Conservation (phyloP, 495 filamentous ascomycete genomes). For the Neurospora tetrasperma region DNA sequence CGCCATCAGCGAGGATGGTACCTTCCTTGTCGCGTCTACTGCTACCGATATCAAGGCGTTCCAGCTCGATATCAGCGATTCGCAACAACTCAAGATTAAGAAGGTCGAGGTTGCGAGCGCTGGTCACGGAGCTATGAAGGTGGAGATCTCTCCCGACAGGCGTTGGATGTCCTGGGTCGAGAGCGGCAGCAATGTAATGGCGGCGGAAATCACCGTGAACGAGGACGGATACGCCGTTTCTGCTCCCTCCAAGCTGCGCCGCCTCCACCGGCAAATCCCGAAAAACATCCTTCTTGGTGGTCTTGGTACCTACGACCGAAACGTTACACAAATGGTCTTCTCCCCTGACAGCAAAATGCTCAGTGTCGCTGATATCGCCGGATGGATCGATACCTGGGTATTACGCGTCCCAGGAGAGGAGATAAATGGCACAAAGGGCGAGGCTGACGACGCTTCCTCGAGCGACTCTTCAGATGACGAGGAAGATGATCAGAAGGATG, state of each 20-base stretch:
- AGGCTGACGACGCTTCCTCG: slow-evolving; percentile 16
- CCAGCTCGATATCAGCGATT: slow-evolving; percentile 37
- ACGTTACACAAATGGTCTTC: slow-evolving; percentile 65
- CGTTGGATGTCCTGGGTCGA: slow-evolving; percentile 71
- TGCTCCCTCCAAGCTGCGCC: slow-evolving; percentile 42
- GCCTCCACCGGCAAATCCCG: slow-evolving; percentile 45
- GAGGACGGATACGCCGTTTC: slow-evolving; percentile 31
- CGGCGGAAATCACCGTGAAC: slow-evolving; percentile 48
- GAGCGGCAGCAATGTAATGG: slow-evolving; percentile 71
- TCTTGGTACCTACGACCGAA: slow-evolving; percentile 67
- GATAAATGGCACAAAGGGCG: slow-evolving; percentile 19
- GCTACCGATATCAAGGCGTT: slow-evolving; percentile 72
- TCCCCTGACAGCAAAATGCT: slow-evolving; percentile 72
- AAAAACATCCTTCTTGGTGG: slow-evolving; percentile 52
- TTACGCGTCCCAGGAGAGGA: slow-evolving; percentile 41
- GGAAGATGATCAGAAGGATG: slow-evolving; percentile 16
- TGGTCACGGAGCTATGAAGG: slow-evolving; percentile 52
- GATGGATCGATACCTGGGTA: slow-evolving; percentile 79
- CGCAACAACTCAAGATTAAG: slow-evolving; percentile 26
- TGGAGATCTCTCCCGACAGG: slow-evolving; percentile 63
- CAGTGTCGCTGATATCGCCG: slow-evolving; percentile 68
- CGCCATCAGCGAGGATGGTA: slow-evolving; percentile 61
- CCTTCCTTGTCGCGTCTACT: slow-evolving; percentile 67
- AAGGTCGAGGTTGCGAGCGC: slow-evolving; percentile 18
- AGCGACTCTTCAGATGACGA: slow-evolving; percentile 19